Conservation (phyloP, 2,329 filamentous ascomycete species). For the Myriangium duriaei region DNA sequence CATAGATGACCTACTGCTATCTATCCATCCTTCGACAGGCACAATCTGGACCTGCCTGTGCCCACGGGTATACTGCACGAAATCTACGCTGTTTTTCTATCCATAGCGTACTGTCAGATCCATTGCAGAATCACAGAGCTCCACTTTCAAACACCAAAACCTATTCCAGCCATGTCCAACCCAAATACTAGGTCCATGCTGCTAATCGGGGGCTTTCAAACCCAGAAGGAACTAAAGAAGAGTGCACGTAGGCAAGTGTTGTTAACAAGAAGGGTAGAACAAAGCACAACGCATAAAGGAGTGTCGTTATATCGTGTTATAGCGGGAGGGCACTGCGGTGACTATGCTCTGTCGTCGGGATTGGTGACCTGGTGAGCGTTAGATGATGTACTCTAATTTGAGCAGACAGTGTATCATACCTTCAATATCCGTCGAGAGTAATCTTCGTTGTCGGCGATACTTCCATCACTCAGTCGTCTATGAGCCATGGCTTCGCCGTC, state of each 20-base stretch:
- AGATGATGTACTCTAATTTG: no score
- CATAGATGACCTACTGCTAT: no score
- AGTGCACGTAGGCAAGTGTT: not conserved
- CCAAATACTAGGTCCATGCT: not conserved
- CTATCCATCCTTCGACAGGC: not conserved
- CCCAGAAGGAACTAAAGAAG: not conserved
- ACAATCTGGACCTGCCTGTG: not conserved
- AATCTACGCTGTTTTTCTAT: not conserved
- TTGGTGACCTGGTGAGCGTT: not conserved
- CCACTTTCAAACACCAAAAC: not conserved
- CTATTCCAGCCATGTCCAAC: not conserved
- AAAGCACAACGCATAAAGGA: not conserved
- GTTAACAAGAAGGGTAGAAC: not conserved
- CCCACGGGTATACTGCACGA: not conserved
- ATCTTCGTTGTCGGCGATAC: slow-evolving; percentile 93
- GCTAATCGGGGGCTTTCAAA: not conserved
- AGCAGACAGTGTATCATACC: no score
- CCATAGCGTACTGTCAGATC: not conserved
- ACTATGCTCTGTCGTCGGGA: not conserved
- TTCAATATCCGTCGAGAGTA: slow-evolving; percentile 92
- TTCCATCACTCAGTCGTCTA: slow-evolving; percentile 80
- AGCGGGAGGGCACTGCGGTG: not conserved
- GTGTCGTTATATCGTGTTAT: not conserved
- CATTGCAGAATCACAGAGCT: not conserved
- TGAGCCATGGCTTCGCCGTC: slow-evolving; percentile 73